Base-by-base conservation (phyloP, 306 rosid species). In the Ammopiptanthus mongolicus region DNA sequence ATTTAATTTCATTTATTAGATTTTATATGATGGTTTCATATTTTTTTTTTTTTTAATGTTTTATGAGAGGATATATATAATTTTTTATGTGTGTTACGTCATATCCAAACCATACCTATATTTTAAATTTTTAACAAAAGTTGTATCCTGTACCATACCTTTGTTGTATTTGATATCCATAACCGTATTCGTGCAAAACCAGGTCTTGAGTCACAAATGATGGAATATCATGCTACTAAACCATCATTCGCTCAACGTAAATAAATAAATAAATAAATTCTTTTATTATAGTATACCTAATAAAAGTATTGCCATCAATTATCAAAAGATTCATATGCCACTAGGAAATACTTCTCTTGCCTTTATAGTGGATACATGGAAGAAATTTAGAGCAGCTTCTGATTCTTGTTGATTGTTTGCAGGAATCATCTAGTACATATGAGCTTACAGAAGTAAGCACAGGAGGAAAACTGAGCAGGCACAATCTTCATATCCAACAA, bases 391-490 rank as follows among this genome's bases (percentile, higher is more conserved):
- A 63, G 61, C 23, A 28, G 58, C 34, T 78, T 41, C 65, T 36
- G 53, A 71, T 71, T 70, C 21, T 64, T 71, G 39, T 70, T 74
- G 25, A 61, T 80, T 74, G 46, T 39, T 77, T 85, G 39, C 86
- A 95, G 99, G 97, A 89, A 71, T 73, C 89, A 29, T 71, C 83
- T 56, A 95, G 97, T 83, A 71, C 85, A 18, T 95, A 95, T 15
- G 92, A 92, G 83, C 92, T 95, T 22, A 77, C 79, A 2, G 99
- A 95, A 86, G 84, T 89, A 8, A 95, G 99, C 79, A 80, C 87
- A 0, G 99, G 99, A 51, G 99, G 96, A 70, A 92, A 84, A 78
- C 73, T 95, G 59, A 81, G 99, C 69, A 83, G 99, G 74, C 99
- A 95, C 85, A 95, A 95, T 86, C 85, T 95, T 60, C 93, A 87